Base-by-base conservation (phyloP, 257 asterid genomes). In the Fraxinus pennsylvanica region DNA sequence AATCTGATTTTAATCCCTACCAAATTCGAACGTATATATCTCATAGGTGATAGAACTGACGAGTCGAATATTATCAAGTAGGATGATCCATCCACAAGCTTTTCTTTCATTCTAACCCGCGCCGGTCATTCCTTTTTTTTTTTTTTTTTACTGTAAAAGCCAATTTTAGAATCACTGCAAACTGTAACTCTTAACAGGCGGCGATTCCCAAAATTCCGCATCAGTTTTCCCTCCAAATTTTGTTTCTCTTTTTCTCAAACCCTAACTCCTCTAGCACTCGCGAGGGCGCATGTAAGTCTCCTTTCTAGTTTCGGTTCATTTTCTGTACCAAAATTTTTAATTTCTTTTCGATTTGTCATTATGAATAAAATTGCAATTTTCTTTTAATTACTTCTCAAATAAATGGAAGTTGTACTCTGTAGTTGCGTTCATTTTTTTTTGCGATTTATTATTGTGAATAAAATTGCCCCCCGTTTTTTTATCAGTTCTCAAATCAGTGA, bases 171-270 rank as follows among this genome's bases (percentile, higher is more conserved):
- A 63, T 63, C 19, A 17, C 25, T 52, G 19, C 4, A 2, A 21
- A 59, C 29, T 21, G 67, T 72, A 21, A 15, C 9, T 25, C 36
- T 17, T 6, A 45, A 5, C 25, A 10, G 66, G 57, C 39, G 38
- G 12, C 33, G 35, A 72, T 72, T 75, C 47, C 43, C 6, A 27
- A 14, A 21, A 27, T 15, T 25, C 68, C 7, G 59, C 33, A 45
- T 72, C 33, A 27, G 81, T n/a, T 81, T 78, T 82, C 85, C 83
- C 87, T 79, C 90, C 88, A 75, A 52, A 27, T 10, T 63, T 10
- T 13, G 3, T 13, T 19, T 72, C 71, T 72, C 71, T 35, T 30
- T 21, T 78, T 15, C 71, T 77, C 74, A 57, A 69, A 9, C 78
- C 14, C 47, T 45, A 75, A 69, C 75, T 76, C 69, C 68, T 54